Evolutionary conservation across 2,329 filamentous ascomycete genomes (phyloP).

Genomic region (Calonectria henricotiae): DNA sequence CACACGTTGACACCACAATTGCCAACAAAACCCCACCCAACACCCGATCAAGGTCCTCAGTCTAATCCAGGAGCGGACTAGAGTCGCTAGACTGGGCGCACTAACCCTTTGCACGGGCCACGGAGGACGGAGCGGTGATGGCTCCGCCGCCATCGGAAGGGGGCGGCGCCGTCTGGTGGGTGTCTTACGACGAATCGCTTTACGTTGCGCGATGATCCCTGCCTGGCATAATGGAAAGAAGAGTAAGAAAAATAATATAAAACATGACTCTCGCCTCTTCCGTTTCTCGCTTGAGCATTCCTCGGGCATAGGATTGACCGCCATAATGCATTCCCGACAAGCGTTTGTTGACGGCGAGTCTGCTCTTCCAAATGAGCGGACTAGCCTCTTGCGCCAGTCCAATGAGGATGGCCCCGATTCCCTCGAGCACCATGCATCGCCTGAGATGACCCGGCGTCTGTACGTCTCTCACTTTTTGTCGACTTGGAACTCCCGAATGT

Average conservation of each 20-base stretch:
- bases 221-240: neutral
- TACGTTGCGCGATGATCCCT: neutral
- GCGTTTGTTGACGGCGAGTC: neutral
- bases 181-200: neutral
- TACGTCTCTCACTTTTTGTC: conserved; percentile 75
- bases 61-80: neutral
- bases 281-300: too few species aligned
- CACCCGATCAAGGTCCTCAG: conserved; percentile 17
- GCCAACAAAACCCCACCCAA: neutral
- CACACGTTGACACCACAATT: conserved; percentile 46
- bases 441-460: conserved; percentile 54
- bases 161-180: neutral
- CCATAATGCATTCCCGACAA: neutral
- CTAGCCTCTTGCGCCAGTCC: neutral
- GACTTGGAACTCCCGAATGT: conserved; percentile 75
- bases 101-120: conserved; percentile 16
- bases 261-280: too few species aligned
- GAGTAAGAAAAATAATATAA: neutral
- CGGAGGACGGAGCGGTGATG: conserved; percentile 21
- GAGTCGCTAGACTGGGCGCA: neutral
- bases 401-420: neutral
- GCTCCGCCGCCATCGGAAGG: conserved; percentile 8
- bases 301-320: neutral
- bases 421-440: neutral
- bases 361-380: neutral